Conservation (phyloP, 1,284 basidiomycete species). For the Salmacisia buchloeana region DNA sequence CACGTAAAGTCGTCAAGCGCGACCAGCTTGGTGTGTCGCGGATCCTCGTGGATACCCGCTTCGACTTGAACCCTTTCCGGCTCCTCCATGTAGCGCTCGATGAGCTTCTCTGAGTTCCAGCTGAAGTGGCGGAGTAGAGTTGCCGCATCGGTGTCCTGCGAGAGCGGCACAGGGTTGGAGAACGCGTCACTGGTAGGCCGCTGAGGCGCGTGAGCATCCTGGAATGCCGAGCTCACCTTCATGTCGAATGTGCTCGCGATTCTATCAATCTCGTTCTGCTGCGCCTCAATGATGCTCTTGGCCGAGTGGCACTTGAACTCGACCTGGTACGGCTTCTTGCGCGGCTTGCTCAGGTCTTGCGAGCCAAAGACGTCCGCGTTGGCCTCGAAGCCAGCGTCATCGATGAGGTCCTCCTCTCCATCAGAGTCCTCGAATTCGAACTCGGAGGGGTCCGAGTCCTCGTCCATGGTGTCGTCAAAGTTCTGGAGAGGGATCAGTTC, state of each 20-base stretch:
- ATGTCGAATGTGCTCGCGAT: slow-evolving; percentile 45
- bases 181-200: not conserved
- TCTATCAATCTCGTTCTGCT: slow-evolving; percentile 44
- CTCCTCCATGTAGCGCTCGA: slow-evolving; percentile 51
- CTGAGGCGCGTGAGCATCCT: not conserved
- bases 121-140: slow-evolving; percentile 76
- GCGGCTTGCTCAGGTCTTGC: slow-evolving; percentile 19
- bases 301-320: slow-evolving; percentile 39
- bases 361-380: slow-evolving; percentile 22
- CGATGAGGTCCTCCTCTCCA: slow-evolving; percentile 22
- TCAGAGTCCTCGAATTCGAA: slow-evolving; percentile 25
- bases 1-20: slow-evolving; percentile 38
- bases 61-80: slow-evolving; percentile 40
- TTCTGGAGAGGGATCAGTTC: not conserved
- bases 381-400: slow-evolving; percentile 20
- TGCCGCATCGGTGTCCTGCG: slow-evolving; percentile 57
- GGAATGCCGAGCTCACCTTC: slow-evolving; percentile 21
- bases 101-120: slow-evolving; percentile 94
- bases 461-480: slow-evolving; percentile 43
- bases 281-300: slow-evolving; percentile 30
- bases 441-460: slow-evolving; percentile 25
- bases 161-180: slow-evolving; percentile 24
- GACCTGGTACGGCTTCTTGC: slow-evolving; percentile 40
- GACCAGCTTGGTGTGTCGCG: slow-evolving; percentile 25
- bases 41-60: slow-evolving; percentile 40